Base-by-base conservation (phyloP, 768 basidiomycete species). In the Rhizopogon vesiculosus region DNA sequence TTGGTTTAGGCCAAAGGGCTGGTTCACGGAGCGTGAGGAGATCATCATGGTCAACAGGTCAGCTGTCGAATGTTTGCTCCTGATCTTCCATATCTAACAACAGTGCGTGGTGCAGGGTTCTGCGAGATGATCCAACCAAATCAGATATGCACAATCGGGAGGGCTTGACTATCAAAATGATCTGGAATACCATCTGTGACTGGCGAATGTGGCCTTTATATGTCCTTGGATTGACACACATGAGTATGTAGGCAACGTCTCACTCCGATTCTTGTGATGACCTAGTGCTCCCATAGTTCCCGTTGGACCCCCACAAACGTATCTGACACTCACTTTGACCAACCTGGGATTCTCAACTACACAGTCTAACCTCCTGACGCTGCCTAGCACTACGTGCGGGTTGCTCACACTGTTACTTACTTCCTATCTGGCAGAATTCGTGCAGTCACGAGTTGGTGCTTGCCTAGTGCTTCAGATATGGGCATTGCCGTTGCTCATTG, bases 131-230 rank as follows among this genome's bases (percentile, higher is more conserved):
- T 64, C 83, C 83, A 10, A 73, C 77, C 7, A 84, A 83, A 69
- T 78, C 74, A 39, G 80, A 82, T 58, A 84, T 86, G 85, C 84
- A 85, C 66, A 86, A 86, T 58, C 79, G 85, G 25, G 77, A 87
- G 68, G 82, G 78, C 0, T 63, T 87, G 9, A 74, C 78, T 0
- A 39, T 75, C 18, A 76, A 73, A 59, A 71, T 78, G 5, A 63
- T 85, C 5, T 84, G 79, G 77, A 66, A 63, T 6, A 79, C 82
- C 0, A 54, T 83, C 5, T 75, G 73, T 42, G 84, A 87, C 64
- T 85, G 78, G 57, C 82, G 84, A 60, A 67, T 85, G 28, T 86
- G 86, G 85, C 85, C 86, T 0, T 57, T 88, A 35, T 88, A 88
- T 60, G 66, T 75, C 25, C 73, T 86, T 28, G 81, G 83, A 4